Percentiles rank a stretch among this genome's conserved stretches.
Evolutionary conservation across 371 early-diverging fungal species (phyloP).

Genomic region (Phascolomyces articulosus): DNA sequence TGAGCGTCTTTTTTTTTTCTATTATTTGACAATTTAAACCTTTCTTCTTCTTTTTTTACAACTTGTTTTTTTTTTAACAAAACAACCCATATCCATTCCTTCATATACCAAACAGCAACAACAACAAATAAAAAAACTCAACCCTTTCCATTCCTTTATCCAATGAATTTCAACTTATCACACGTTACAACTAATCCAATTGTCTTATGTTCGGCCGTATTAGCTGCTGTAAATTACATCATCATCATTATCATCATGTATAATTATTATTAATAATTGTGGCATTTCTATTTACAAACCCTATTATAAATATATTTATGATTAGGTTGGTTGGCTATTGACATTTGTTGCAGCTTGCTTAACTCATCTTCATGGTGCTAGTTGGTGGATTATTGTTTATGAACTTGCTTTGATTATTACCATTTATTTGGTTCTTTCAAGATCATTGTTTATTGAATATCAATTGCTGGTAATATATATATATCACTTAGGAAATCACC

Average conservation of each 20-base stretch:
- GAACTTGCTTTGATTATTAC: slow-evolving; percentile 17
- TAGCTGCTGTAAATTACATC: slow-evolving; percentile 16
- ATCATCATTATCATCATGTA: not conserved
- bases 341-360: slow-evolving; percentile 17
- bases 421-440: slow-evolving; percentile 20
- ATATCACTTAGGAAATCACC: not conserved
- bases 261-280: not conserved
- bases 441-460: slow-evolving; percentile 16
- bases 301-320: too few species aligned
- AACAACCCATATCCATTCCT: slow-evolving; percentile 9
- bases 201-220: slow-evolving; percentile 15
- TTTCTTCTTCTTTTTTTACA: not conserved
- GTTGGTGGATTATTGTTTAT: slow-evolving; percentile 31
- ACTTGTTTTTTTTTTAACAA: slow-evolving; percentile 6
- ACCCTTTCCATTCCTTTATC: slow-evolving; percentile 2
- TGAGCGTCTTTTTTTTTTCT: not conserved
- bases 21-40: not conserved
- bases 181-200: slow-evolving; percentile 28
- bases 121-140: too few species aligned
- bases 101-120: slow-evolving; percentile 1
- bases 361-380: slow-evolving; percentile 16
- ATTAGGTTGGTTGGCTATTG: slow-evolving; percentile 25
- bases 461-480: slow-evolving; percentile 13
- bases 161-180: slow-evolving; percentile 24
- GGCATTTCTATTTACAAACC: not conserved